These are phyloP conservation scores for Leccinum arenicola DNA, from an alignment of 768 basidiomycete genomes.

Conservation along the genomic window DNA sequence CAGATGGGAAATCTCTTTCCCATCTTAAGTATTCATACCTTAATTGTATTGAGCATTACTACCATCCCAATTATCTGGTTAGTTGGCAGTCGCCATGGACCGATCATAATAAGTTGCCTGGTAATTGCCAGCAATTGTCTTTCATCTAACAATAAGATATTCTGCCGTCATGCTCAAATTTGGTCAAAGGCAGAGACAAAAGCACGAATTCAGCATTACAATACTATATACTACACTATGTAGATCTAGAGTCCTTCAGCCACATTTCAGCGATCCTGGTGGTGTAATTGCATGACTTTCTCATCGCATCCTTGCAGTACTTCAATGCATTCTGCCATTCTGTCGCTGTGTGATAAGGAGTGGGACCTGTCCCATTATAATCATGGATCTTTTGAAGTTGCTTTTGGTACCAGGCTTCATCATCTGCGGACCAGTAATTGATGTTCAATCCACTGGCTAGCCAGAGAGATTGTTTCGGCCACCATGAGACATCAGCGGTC, in stretches of 20 bases:
- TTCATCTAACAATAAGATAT: too few relatives aligned
- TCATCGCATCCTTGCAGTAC: neutral
- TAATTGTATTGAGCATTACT: too few relatives aligned
- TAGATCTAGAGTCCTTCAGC: neutral
- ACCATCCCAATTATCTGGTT: too few relatives aligned
- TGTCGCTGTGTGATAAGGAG: neutral
- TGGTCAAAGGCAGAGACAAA: too few relatives aligned
- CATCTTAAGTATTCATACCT: too few relatives aligned
- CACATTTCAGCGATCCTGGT: neutral
- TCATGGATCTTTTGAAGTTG: neutral
- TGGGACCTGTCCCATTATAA: neutral
- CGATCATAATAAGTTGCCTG: too few relatives aligned
- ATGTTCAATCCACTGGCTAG: neutral
- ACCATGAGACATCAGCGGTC: slow-evolving; percentile 4
- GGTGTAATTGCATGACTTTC: neutral
- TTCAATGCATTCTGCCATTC: neutral
- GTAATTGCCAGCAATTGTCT: too few relatives aligned
- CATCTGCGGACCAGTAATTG: neutral
- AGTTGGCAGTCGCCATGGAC: too few relatives aligned
- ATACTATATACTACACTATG: too few relatives aligned
- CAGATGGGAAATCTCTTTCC: too few relatives aligned
- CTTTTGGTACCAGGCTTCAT: slow-evolving; percentile 1
- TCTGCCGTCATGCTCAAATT: too few relatives aligned
- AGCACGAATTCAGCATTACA: too few relatives aligned
- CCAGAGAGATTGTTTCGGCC: slow-evolving; percentile 6